Evolutionary conservation across 2,329 filamentous ascomycete species (phyloP), one percentile per base, ranked within the genome.

Genomic region (Fusarium globosum): DNA sequence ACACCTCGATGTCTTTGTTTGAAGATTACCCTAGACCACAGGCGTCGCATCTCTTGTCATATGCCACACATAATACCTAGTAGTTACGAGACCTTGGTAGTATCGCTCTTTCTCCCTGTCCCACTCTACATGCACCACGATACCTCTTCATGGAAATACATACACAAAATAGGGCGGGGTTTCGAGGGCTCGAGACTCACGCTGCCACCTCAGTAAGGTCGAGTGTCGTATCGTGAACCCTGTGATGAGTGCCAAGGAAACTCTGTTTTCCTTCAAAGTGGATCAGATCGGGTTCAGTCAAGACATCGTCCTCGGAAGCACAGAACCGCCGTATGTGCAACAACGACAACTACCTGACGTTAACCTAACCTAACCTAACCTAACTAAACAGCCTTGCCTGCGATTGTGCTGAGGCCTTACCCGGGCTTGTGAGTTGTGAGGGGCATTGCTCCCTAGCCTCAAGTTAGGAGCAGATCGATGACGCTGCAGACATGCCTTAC

Each of bases 401-500:
- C 41, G 20, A 35, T 49, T 36, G 20, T 36, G 41, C 41, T 58
- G 55, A 58, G 55, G 41, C 33, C 18, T n/a, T 16, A 48, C n/a
- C 43, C 21, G 39, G n/a, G 28, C 46, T 51, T 33, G 46, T 23
- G 21, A 33, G 45, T 53, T 46, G 26, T 52, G 41, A 55, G 46
- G 30, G 45, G 43, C 45, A 49, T 58, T 39, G 38, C n/a, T 59
- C 30, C 60, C 52, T 69, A 69, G 63, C 55, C 61, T 63, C 51
- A 33, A 28, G 51, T 33, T 36, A 46, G 60, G 12, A 65, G 55
- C 42, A 55, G 57, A 70, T 74, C 65, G 59, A 74, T 74, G 72
- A 74, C 72, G 72, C 58, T 67, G 61, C 36, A 63, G 56, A 28
- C 72, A 75, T 75, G 52, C 72, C 69, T 65, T 51, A 59, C 48